phyloP scores from a whole-genome alignment of 208 protist genomes.

The Leishmania mexicana region DNA sequence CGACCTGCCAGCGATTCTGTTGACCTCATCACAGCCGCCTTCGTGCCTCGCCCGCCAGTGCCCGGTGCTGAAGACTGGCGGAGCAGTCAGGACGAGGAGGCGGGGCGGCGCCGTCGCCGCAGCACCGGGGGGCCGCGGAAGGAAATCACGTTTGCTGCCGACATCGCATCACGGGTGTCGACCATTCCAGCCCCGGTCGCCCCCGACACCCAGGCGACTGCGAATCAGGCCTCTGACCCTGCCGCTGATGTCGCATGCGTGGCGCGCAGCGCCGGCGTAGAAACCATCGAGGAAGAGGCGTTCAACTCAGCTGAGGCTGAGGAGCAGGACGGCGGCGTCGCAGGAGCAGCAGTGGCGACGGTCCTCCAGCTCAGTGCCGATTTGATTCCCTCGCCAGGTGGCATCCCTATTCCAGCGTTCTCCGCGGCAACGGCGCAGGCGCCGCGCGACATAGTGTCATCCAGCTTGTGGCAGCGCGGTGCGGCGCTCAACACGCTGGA shows the following conservation, averaged over 20 bases:
- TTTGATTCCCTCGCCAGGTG: constrained; percentile 23
- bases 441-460: neutral
- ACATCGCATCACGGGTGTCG: constrained; percentile 10
- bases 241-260: neutral
- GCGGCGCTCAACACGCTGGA: neutral
- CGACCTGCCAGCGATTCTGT: neutral
- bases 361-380: constrained; percentile 17
- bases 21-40: neutral
- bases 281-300: neutral
- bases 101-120: constrained; percentile 18
- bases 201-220: neutral
- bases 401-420: neutral
- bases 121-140: constrained; percentile 20
- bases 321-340: neutral
- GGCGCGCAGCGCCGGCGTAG: neutral
- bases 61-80: neutral
- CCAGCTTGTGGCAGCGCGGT: neutral
- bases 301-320: neutral
- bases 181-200: neutral
- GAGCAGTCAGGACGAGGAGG: constrained; percentile 17
- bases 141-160: constrained; percentile 29
- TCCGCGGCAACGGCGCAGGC: neutral
- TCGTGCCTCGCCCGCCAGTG: neutral
- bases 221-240: neutral
- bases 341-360: neutral